phyloP scores from a whole-genome alignment of 495 filamentous ascomycete genomes.

The Rhizodiscina lignyota region DNA sequence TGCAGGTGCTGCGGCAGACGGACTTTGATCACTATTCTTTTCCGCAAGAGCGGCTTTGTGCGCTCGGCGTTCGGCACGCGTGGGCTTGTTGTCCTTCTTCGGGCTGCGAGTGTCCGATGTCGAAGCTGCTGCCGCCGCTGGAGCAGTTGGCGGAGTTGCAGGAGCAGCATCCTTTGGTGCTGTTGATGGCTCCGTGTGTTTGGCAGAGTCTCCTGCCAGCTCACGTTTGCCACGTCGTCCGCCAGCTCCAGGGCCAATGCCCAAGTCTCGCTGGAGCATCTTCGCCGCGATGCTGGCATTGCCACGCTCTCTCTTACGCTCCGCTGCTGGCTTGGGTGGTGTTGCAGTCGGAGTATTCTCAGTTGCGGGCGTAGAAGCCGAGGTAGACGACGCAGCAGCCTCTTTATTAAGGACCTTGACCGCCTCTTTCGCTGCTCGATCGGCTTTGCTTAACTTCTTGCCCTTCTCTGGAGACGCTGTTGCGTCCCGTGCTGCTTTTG shows the following conservation, averaged over 20 bases:
- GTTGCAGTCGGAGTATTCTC: slow-evolving; percentile 8
- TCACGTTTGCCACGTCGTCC: slow-evolving; percentile 3
- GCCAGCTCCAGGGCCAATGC: slow-evolving; percentile 29
- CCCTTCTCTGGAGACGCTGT: slow-evolving; percentile 25
- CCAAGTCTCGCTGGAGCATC: slow-evolving; percentile 81
- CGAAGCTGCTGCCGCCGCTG: slow-evolving; percentile 15
- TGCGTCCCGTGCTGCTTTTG: slow-evolving; percentile 14
- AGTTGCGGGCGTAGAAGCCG: slow-evolving; percentile 5
- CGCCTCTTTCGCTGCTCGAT: slow-evolving; percentile 53
- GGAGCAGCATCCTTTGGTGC: background rate
- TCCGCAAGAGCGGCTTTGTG: slow-evolving; percentile 10
- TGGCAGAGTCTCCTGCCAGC: slow-evolving; percentile 3
- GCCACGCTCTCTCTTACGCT: slow-evolving; percentile 47
- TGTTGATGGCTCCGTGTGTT: background rate
- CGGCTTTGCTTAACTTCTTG: slow-evolving; percentile 29
- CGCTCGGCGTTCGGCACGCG: slow-evolving; percentile 14
- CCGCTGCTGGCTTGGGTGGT: slow-evolving; percentile 22
- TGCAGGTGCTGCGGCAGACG: slow-evolving; percentile 9
- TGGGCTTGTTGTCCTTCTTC: slow-evolving; percentile 6
- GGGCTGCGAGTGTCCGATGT: slow-evolving; percentile 5
- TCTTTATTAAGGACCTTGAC: slow-evolving; percentile 65
- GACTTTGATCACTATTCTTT: no score
- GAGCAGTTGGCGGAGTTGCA: background rate
- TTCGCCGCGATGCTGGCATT: slow-evolving; percentile 60
- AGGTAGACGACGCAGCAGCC: slow-evolving; percentile 23